Base-by-base conservation (phyloP, 345 rosid species). In the Corchorus capsularis region DNA sequence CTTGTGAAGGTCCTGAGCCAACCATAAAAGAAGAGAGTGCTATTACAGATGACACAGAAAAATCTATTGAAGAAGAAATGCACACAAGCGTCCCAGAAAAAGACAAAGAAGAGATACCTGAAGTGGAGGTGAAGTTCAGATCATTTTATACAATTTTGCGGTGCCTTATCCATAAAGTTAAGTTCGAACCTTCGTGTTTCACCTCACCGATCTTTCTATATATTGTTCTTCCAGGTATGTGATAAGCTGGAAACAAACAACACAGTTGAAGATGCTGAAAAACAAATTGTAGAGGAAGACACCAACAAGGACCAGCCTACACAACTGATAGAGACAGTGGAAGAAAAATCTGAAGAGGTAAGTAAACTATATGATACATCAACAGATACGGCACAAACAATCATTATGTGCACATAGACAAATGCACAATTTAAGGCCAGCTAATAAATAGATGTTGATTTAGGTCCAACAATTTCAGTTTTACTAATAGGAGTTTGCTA, bases 331-430 rank as follows among this genome's bases (percentile, higher is more conserved):
- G 75, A 78, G 52, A 54, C 32, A 10, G 52, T 16, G 12, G 70
- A 50, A 65, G 13, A 19, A 53, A 14, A 19, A 15, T 19, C 70
- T 9, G 43, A 72, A 69, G 85, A 81, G 81, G 87, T 81, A 69
- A 19, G 35, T 43, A 27, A 20, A 55, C 47, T 49, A 1, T 20
- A 64, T 17, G 53, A 34, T 60, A 45, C 45, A 22, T 27, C 22
- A 14, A 72, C 19, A 54, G n/a, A 19, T 37, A 39, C 49, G 32
- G 53, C 57, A 39, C 27, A 56, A 70, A 35, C 22, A 16, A 15
- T 61, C 32, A 27, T 17, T 39, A 60, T 11, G 6, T 17, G n/a
- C 69, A 27, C 27, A 27, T 27, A 27, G 27, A 27, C 27, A 27
- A 27, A 1, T 27, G 27, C 27, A 37, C 69, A 64, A 10, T 16